Evolutionary conservation across 306 rosid species (phyloP).

Genomic region (Psophocarpus tetragonolobus): DNA sequence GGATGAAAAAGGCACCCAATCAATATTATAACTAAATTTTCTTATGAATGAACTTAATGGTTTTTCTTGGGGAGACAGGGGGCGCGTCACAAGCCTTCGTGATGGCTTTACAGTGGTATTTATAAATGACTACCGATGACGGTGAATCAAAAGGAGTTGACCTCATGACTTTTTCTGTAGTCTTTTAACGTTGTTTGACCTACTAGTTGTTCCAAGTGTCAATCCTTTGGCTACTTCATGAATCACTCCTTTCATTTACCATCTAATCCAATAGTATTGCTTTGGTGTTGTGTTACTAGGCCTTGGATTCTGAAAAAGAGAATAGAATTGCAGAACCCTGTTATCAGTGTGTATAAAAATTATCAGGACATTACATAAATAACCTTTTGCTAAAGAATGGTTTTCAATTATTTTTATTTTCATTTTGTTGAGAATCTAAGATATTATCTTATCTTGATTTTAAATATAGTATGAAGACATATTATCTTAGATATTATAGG

Average conservation of each 20-base stretch:
- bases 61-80: neutral
- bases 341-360: neutral
- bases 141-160: neutral
- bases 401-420: constrained; percentile 10
- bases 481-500: no score
- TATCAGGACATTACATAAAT: neutral
- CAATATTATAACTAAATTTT: constrained; percentile 1
- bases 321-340: constrained; percentile 1
- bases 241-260: neutral
- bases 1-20: no score
- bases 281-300: neutral
- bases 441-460: no score
- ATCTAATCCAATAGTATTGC: neutral
- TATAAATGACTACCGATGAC: neutral
- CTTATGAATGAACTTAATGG: neutral
- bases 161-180: neutral
- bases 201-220: neutral
- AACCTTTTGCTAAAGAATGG: neutral
- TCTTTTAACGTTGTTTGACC: neutral
- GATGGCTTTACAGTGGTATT: neutral
- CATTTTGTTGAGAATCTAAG: neutral
- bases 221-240: neutral
- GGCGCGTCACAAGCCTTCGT: neutral
- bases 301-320: constrained; percentile 24
- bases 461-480: no score